Evolutionary conservation across 2,329 filamentous ascomycete genomes (phyloP), one percentile per base, ranked within the genome.

Genomic region (Pleomassaria siparia): DNA sequence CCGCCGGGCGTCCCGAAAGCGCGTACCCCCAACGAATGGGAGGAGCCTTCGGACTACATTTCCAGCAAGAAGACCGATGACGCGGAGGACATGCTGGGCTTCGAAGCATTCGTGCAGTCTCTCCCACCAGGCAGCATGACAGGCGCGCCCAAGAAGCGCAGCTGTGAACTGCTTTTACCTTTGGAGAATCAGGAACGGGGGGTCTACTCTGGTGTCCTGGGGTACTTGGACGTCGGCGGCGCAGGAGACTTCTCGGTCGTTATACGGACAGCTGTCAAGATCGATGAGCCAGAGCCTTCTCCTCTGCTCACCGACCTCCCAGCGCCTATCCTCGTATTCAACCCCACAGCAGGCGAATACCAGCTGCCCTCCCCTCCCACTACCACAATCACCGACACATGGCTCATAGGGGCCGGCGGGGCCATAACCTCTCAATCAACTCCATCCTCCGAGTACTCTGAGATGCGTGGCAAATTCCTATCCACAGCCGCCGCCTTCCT

Each of bases 51-150:
- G 1, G 61, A 64, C 25, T 62, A 57, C 35, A 51, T 58, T 7
- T 53, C 54, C 3, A 47, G 50, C 1, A 21, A 13, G n/a, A 49
- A 56, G n/a, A 33, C 6, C 13, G 18, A 24, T 12, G 35, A 26
- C 6, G 35, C 18, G 12, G 18, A 18, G 6, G 76, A 80, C 10
- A 55, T 58, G 49, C 83, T 83, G 0, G 89, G 88, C 1, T 75
- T 94, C 28, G 86, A 92, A 49, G 86, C 92, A 3, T 80, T 97
- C 0, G 82, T 87, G 0, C 80, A 84, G 6, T 88, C 85, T 40
- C 78, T 97, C 1, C 92, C 94, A 0, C 91, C 94, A 0, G 92
- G 94, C 0, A 92, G 88, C 61, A 97, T 97, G 94, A 97, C 92
- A 2, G 94, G 94, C 6, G 92, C 92, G 0, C 94, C 92, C 0